phyloP scores from a whole-genome alignment of 306 rosid genomes.

The Vicia faba region DNA sequence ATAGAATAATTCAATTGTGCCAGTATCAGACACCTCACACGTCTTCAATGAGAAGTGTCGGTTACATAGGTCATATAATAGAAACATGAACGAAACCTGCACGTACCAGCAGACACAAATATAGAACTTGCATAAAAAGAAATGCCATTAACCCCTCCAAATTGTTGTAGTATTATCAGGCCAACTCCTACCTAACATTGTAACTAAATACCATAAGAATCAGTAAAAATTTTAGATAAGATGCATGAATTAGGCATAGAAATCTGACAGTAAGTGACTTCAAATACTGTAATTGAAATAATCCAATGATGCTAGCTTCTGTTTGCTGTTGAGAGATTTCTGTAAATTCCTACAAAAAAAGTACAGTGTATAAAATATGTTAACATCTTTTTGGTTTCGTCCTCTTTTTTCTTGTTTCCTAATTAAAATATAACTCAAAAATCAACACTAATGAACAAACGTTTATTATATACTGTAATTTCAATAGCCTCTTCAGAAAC shows the following conservation, averaged over 20 bases:
- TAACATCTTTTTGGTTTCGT: conserved; percentile 5
- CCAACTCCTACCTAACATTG: conserved; percentile 81
- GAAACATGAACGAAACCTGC: conserved; percentile 9
- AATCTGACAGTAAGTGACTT: conserved; percentile 70
- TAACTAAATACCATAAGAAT: conserved; percentile 29
- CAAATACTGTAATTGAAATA: conserved; percentile 69
- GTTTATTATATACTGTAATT: conserved; percentile 57
- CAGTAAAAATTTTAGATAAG: conserved; percentile 18
- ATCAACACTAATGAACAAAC: conserved; percentile 8
- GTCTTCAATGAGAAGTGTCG: neutral
- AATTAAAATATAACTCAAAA: conserved; percentile 8
- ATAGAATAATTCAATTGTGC: neutral
- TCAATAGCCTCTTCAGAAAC: conserved; percentile 67
- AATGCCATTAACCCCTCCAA: conserved; percentile 83
- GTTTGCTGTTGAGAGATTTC: conserved; percentile 55
- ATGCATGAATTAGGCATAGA: conserved; percentile 18
- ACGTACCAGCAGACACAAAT: conserved; percentile 78
- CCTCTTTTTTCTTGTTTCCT: conserved; percentile 7
- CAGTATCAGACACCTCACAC: neutral
- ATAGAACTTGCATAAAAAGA: conserved; percentile 75
- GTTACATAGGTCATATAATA: neutral
- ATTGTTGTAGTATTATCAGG: conserved; percentile 78
- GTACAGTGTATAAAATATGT: neutral
- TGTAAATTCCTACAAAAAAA: conserved; percentile 63
- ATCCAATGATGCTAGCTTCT: conserved; percentile 55